phyloP scores from a whole-genome alignment of 495 filamentous ascomycete species.

The Endocarpon pusillum region DNA sequence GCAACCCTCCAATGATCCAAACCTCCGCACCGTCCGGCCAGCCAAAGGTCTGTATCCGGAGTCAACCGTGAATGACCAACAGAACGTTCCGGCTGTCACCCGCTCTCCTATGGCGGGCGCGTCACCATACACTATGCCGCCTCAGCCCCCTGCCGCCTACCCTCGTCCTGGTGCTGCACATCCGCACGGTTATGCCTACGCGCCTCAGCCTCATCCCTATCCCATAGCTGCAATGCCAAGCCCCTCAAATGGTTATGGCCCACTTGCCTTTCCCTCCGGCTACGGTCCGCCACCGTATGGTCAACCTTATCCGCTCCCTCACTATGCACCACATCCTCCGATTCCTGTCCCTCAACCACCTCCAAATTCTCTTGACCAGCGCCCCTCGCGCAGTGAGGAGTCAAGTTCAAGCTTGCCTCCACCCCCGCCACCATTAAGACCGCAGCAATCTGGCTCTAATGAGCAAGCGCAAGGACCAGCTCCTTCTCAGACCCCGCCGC shows the following conservation, averaged over 20 bases:
- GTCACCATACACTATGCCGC: conserved; percentile 29
- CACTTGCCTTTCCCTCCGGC: conserved; percentile 15
- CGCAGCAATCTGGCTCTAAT: no score
- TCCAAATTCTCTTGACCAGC: no score
- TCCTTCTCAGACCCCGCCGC: no score
- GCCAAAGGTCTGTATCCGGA: conserved; percentile 92
- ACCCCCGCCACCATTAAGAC: no score
- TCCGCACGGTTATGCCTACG: conserved; percentile 25
- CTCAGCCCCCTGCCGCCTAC: conserved; percentile 33
- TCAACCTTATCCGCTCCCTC: no score
- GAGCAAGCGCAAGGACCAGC: no score
- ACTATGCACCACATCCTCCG: no score
- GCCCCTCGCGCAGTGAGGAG: no score
- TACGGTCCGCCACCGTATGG: no score
- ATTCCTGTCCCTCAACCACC: no score
- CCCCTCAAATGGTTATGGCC: conserved; percentile 21
- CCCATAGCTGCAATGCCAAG: conserved; percentile 42
- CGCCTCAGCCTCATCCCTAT: conserved; percentile 36
- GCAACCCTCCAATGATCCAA: conserved; percentile 63
- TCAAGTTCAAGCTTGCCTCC: no score
- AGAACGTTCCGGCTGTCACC: conserved; percentile 47
- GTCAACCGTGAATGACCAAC: conserved; percentile 78
- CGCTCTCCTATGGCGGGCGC: conserved; percentile 43
- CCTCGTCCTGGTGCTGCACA: conserved; percentile 27
- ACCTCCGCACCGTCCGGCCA: conserved; percentile 68